Base-by-base conservation (phyloP, 495 filamentous ascomycete genomes). In the Neurospora sp. region DNA sequence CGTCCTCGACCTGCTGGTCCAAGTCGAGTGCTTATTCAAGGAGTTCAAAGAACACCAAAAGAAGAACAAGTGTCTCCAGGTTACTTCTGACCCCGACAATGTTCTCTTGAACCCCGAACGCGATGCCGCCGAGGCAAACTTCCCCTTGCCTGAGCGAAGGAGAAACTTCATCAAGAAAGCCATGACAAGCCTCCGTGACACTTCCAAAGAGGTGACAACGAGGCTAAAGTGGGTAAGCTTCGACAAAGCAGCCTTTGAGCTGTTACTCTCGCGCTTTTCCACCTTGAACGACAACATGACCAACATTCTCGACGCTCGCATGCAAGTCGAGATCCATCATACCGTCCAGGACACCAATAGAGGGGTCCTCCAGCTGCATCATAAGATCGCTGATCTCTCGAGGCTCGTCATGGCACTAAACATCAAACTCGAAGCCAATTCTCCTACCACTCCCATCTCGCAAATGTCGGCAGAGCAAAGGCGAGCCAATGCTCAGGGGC, bases 211-310 rank as follows among this genome's bases (percentile, higher is more conserved):
- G 40, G 80, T 77, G 16, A 68, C 68, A 5, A 70, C 73, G 48
- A 76, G 83, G 16, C 74, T 85, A 39, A 73, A 74, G 38, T 85
- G 83, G 83, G 81, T 82, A 20, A 78, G 81, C 4, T 83, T 85
- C 73, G 83, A 84, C 73, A 85, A 84, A 76, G 75, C 73, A 5
- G 82, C 79, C 5, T 85, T 85, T 35, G 83, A 85, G 78, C 74
- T 76, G 6, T 74, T 85, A 10, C 78, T 85, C 5, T 76, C 80
- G 9, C 73, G 77, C 35, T 85, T 85, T 66, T 79, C 82, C 1
- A 73, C 76, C 5, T 71, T 85, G 59, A 85, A 85, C 74, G 82
- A 85, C 74, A 83, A 76, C 75, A 85, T 85, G 81, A 85, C 83
- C 41, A 78, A 79, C 69, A 83, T 85, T 12, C 74, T 84, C 16